Base-by-base conservation (phyloP, 306 rosid genomes). In the Gynostemma pentaphyllum region DNA sequence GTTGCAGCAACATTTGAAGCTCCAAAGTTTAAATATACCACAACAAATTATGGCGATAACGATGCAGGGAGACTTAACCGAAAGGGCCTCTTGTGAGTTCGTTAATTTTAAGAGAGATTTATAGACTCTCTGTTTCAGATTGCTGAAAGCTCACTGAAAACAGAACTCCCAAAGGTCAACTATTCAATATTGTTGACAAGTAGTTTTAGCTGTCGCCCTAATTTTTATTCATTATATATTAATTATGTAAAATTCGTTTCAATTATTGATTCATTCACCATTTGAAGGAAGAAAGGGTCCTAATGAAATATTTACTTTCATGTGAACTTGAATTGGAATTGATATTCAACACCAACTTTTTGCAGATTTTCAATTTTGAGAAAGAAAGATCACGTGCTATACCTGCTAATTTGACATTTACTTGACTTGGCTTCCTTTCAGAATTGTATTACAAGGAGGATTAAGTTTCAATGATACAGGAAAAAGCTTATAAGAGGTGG, bases 41-140 rank as follows among this genome's bases (percentile, higher is more conserved):
- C 66, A 40, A 14, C 50, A 32, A 39, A 59, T 22, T 2, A 41
- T 32, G 12, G 66, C 11, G 45, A 42, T 55, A 44, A 46, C 59
- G 12, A 50, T 54, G 70, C 67, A 46, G 37, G 19, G n/a, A 15
- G 47, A 62, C 29, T 40, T 56, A 75, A 67, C 62, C 45, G 19
- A 12, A 45, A 45, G 59, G 60, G 68, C 4, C 50, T 62, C 22
- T 16, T 1, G 14, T 9, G 45, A 45, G 32, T 11, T 55, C 37
- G 39, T 68, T 42, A 68, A 55, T 24, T 29, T 9, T 16, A 28
- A 55, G 55, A 54, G 59, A 26, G 64, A 39, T 61, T 21, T 14
- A 39, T 24, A n/a, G 32, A 40, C 34, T 13, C 40, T 4, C 49
- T 40, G 66, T 22, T 59, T 61, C 49, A 23, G 47, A 59, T 59